These are phyloP conservation scores for Xylaria nigripes DNA, from an alignment of 495 filamentous ascomycete genomes.

Conservation along the genomic window DNA sequence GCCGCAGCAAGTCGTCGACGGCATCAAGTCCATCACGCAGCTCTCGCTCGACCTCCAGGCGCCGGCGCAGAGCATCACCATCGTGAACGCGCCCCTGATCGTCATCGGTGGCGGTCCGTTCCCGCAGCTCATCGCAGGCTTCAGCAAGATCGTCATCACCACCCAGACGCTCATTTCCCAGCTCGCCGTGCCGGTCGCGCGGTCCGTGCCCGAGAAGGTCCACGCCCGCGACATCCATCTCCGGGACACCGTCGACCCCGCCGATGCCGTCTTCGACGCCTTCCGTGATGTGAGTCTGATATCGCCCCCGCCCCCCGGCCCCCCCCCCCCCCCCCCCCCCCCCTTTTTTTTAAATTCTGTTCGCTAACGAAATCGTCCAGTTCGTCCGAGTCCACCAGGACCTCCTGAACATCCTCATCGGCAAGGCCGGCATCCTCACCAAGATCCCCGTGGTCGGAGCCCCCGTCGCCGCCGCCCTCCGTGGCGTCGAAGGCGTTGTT, in stretches of 20 bases:
- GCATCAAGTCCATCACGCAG: conserved; percentile 12
- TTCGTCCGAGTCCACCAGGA: conserved; percentile 23
- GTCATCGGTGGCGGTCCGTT: conserved; percentile 20
- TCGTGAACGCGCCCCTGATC: conserved; percentile 20
- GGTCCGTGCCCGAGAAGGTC: background rate
- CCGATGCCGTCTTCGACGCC: conserved; percentile 9
- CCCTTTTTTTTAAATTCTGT: background rate
- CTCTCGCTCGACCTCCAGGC: conserved; percentile 9
- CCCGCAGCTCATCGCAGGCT: conserved; percentile 15
- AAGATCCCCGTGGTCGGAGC: conserved; percentile 21
- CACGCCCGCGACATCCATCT: background rate
- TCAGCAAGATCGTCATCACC: conserved; percentile 17
- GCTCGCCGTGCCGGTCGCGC: background rate
- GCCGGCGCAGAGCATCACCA: conserved; percentile 14
- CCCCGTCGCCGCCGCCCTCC: conserved; percentile 14
- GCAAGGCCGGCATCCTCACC: conserved; percentile 21
- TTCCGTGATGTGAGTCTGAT: conserved; percentile 7
- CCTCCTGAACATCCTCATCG: conserved; percentile 27
- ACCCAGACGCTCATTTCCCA: background rate
- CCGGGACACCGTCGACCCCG: background rate
- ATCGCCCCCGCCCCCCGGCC: too few species aligned
- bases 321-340: too few species aligned
- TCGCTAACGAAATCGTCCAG: background rate
- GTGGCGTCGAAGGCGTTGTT: conserved; percentile 17
- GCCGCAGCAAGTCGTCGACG: conserved; percentile 1